phyloP scores from a whole-genome alignment of 2,329 filamentous ascomycete genomes.

The Pseudopithomyces chartarum region DNA sequence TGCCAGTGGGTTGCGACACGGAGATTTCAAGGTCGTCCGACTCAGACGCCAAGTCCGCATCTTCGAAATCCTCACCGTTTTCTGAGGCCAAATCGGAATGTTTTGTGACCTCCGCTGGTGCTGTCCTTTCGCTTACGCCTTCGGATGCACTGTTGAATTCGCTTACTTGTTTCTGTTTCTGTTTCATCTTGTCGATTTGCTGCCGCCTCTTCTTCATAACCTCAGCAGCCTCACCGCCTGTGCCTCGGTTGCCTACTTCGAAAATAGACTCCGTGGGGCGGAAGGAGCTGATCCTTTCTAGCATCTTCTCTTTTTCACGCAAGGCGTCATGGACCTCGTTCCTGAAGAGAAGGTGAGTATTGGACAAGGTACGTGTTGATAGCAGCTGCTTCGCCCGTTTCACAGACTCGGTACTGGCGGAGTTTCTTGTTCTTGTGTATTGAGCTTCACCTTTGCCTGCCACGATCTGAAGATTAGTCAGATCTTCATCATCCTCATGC shows the following conservation, averaged over 20 bases:
- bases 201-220: constrained; percentile 75
- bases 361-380: constrained; percentile 69
- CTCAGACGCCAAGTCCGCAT: constrained; percentile 50
- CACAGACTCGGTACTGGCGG: constrained; percentile 87
- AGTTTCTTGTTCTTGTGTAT: constrained; percentile 86
- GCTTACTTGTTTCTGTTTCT: constrained; percentile 48
- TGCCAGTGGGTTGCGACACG: constrained; percentile 48
- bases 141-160: constrained; percentile 30
- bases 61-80: constrained; percentile 42
- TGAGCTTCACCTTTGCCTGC: constrained; percentile 89
- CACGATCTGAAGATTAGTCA: constrained; percentile 72
- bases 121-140: background rate
- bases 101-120: constrained; percentile 11
- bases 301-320: constrained; percentile 78
- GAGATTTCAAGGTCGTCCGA: constrained; percentile 60
- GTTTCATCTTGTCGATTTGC: constrained; percentile 66
- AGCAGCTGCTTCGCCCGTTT: constrained; percentile 83
- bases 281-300: constrained; percentile 86
- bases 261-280: constrained; percentile 95
- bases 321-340: constrained; percentile 63
- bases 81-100: constrained; percentile 33
- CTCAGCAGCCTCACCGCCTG: constrained; percentile 68
- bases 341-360: constrained; percentile 79
- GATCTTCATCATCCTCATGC: constrained; percentile 74
- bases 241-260: constrained; percentile 78